Percentiles rank a stretch among this genome's conserved stretches.
These are phyloP conservation scores for Peronospora belbahrii DNA, from an alignment of 352 stramenopile genomes.

Conservation along the genomic window DNA sequence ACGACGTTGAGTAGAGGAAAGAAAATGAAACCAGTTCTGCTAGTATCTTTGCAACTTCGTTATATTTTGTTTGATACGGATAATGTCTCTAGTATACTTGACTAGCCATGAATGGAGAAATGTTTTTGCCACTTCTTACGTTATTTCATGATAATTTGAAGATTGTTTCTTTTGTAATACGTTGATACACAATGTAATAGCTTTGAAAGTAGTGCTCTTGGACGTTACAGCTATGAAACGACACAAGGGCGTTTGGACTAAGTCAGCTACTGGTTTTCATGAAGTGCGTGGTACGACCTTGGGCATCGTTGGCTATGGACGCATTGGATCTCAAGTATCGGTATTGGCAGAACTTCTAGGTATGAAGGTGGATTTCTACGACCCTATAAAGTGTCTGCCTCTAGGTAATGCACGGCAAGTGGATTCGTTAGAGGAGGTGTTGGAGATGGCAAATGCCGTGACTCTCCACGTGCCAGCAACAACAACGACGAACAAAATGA, in stretches of 20 bases:
- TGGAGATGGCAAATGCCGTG: slow-evolving; percentile 87
- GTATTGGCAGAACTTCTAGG: slow-evolving; percentile 82
- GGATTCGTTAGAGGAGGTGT: slow-evolving; percentile 77
- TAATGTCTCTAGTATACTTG: too few species aligned
- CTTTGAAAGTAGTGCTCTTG: too few species aligned
- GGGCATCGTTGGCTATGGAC: slow-evolving; percentile 72
- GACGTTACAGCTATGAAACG: too few species aligned
- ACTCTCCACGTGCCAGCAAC: slow-evolving; percentile 95
- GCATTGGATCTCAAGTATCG: slow-evolving; percentile 78
- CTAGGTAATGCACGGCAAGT: slow-evolving; percentile 76
- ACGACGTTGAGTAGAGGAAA: slow-evolving; percentile 60
- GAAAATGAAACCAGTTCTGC: too few species aligned
- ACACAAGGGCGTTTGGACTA: slow-evolving; percentile 75
- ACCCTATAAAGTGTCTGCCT: slow-evolving; percentile 83
- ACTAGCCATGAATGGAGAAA: too few species aligned
- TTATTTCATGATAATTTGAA: too few species aligned
- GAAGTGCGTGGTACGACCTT: slow-evolving; percentile 79
- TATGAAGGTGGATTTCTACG: slow-evolving; percentile 93
- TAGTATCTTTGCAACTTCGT: too few species aligned
- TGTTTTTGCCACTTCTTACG: too few species aligned
- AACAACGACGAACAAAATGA: slow-evolving; percentile 88
- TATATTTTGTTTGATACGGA: too few species aligned
- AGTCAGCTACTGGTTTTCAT: slow-evolving; percentile 66
- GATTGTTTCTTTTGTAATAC: too few species aligned
- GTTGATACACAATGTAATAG: too few species aligned